phyloP scores from a whole-genome alignment of 805 yeast genomes.

The Candida ascalaphidarum region DNA sequence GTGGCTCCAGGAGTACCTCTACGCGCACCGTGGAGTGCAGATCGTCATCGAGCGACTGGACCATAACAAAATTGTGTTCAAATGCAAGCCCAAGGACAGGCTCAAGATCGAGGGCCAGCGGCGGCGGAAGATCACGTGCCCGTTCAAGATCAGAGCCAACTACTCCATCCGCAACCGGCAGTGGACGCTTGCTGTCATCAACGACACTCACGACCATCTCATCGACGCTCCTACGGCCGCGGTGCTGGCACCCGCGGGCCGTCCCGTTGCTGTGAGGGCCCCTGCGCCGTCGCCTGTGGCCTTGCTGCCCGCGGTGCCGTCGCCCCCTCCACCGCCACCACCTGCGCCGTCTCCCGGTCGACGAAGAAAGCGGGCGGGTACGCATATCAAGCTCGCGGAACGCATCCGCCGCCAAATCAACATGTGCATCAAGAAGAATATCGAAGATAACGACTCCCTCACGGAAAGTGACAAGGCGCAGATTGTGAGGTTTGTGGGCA shows the following conservation, averaged over 20 bases:
- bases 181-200: slow-evolving; percentile 57
- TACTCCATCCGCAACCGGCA: slow-evolving; percentile 40
- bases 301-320: no score
- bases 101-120: slow-evolving; percentile 6
- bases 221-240: slow-evolving; percentile 1
- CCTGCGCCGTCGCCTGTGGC: no score
- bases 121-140: slow-evolving; percentile 35
- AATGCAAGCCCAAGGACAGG: slow-evolving; percentile 37
- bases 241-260: neutral
- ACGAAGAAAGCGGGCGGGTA: no score
- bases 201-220: slow-evolving; percentile 50
- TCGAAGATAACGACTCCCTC: no score
- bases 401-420: no score
- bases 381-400: no score
- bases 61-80: slow-evolving; percentile 50
- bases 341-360: no score
- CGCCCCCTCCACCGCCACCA: no score
- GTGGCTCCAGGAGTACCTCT: slow-evolving; percentile 43
- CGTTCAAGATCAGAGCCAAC: slow-evolving; percentile 59
- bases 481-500: no score
- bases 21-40: slow-evolving; percentile 40
- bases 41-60: slow-evolving; percentile 59
- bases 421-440: no score
- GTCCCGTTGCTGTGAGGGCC: no score
- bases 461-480: no score